Evolutionary conservation across 768 basidiomycete species (phyloP).

Genomic region (Lentinula detonsa): DNA sequence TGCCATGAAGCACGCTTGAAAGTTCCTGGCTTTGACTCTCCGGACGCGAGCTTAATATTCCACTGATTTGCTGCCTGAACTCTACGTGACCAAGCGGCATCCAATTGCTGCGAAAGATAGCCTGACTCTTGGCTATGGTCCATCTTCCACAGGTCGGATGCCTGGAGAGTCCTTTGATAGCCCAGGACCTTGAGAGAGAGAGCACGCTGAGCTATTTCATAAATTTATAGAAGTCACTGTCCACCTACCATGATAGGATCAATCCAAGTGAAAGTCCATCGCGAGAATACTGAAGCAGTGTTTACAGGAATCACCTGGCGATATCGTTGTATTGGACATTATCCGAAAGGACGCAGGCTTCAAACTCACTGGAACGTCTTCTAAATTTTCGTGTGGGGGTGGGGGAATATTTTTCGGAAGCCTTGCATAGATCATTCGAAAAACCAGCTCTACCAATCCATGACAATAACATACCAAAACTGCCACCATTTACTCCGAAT

Average conservation of each 20-base stretch:
- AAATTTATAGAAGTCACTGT: background rate
- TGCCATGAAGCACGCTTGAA: constrained; percentile 35
- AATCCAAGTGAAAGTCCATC: constrained; percentile 64
- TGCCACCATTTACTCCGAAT: constrained; percentile 48
- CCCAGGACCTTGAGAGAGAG: constrained; percentile 42
- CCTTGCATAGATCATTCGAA: constrained; percentile 25
- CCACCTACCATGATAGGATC: constrained; percentile 43
- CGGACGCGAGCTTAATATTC: constrained; percentile 42
- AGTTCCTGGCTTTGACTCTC: constrained; percentile 36
- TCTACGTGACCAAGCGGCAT: constrained; percentile 48
- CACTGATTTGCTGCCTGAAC: constrained; percentile 44
- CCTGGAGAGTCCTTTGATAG: constrained; percentile 68
- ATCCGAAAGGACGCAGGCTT: background rate
- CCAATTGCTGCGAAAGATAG: constrained; percentile 44
- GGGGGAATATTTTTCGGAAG: constrained; percentile 54
- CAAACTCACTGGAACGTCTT: constrained; percentile 42
- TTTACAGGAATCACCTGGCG: constrained; percentile 50
- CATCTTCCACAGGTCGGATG: constrained; percentile 70
- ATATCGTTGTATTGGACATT: background rate
- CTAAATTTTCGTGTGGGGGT: constrained; percentile 46
- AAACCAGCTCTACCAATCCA: background rate
- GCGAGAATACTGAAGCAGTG: constrained; percentile 49
- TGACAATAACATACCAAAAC: constrained; percentile 35
- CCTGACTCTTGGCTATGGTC: constrained; percentile 44
- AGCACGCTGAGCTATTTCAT: background rate